Evolutionary conservation across 805 yeast genomes (phyloP), one percentile per base, ranked within the genome.

Genomic region (Lipomyces mesembrius): DNA sequence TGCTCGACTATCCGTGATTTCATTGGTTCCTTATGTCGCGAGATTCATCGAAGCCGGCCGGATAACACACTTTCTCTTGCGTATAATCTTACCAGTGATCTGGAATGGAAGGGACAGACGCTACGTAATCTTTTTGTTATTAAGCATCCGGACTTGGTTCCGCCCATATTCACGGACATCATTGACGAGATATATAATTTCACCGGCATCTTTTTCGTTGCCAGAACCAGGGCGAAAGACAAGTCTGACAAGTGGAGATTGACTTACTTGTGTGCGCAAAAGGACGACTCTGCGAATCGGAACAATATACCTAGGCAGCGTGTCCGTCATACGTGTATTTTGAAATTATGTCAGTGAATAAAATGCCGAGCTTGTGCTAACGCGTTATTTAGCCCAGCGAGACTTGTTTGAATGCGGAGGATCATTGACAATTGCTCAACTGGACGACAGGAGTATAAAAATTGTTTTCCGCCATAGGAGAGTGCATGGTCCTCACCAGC

Each of bases 331-430:
- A 37, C 43, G 43, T 37, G 43, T 37, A 37, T 37, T 5, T 29
- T 29, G 32, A 4, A 29, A 5, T 29, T 29, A 29, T 5, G 32
- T 29, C 32, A 1, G 32, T 29, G 32, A 5, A 29, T 29, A 29
- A 29, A 29, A 29, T 29, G n/a, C 14, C 1, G 57, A 9, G 11
- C 37, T 6, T 55, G 14, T 55, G 37, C 14, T 29, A 55, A 34
- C 58, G 34, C 11, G 37, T 27, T 34, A 1, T 9, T 14, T 34
- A 27, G 58, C 34, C 34, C 34, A 34, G 5, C 34, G 58, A n/a
- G 58, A 55, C 34, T 22, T 55, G 20, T 55, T 27, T 55, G 58
- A 55, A 22, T 55, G 58, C 22, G 58, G 20, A 17, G 58, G 58
- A 27, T 34, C 27, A 22, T 22, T 55, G 8, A 22, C 32, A 3